phyloP scores from a whole-genome alignment of 768 basidiomycete species.

The Tubosaeta brunneosetosa region DNA sequence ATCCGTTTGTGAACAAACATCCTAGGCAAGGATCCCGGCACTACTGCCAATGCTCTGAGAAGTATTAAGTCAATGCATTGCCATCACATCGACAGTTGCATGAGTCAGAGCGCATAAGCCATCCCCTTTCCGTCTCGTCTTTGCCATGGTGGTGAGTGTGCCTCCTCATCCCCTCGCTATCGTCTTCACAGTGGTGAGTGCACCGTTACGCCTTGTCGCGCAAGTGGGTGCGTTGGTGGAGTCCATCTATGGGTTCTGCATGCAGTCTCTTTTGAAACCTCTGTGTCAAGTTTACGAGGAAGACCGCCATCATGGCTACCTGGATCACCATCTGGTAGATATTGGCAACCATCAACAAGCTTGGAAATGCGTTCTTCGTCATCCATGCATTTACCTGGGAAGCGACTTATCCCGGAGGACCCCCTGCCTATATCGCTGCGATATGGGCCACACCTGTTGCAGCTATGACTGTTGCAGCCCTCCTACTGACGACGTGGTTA shows the following conservation, averaged over 20 bases:
- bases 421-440: background rate
- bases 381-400: background rate
- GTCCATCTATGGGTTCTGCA: background rate
- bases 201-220: too few species aligned
- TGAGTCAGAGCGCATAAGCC: too few species aligned
- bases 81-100: too few species aligned
- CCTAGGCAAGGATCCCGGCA: background rate
- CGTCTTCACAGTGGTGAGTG: too few species aligned
- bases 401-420: conserved; percentile 2
- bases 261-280: background rate
- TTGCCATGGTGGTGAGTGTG: too few species aligned
- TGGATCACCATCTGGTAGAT: background rate
- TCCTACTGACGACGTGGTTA: background rate
- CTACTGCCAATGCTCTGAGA: too few species aligned
- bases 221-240: too few species aligned
- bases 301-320: background rate
- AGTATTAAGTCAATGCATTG: too few species aligned
- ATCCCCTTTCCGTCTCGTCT: too few species aligned
- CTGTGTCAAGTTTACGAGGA: background rate
- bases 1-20: background rate
- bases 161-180: too few species aligned
- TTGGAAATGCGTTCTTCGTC: background rate
- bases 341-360: background rate
- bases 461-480: background rate
- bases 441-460: background rate